Evolutionary conservation across 441 rosid species (phyloP), one percentile per base, ranked within the genome.

Genomic region (Iberis amara): DNA sequence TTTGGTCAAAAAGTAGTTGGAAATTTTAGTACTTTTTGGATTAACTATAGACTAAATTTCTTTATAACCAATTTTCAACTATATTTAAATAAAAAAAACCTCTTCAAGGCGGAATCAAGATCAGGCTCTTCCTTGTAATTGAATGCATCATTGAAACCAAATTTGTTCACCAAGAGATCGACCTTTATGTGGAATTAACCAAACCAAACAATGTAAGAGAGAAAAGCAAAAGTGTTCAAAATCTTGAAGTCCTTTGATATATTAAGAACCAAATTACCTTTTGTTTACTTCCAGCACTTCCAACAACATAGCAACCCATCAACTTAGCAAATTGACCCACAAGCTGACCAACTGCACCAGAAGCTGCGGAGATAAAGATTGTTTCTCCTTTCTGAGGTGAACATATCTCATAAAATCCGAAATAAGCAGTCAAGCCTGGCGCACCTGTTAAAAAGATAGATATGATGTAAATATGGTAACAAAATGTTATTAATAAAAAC

Each of bases 381-480:
- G 27, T 55, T 18, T 75, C 80, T 52, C 72, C 70, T 62, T 66
- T 66, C 59, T 73, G 68, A 4, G 80, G 77, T 11, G 73, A 47
- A 35, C 68, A 73, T 6, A 75, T 36, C 59, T 73, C 75, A n/a
- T 38, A 64, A 13, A 73, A 61, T 2, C 80, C 80, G n/a, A 37
- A 65, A 52, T 55, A 75, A 18, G 78, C 80, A 39, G 80, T 66
- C 32, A 73, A 11, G 3, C 73, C 78, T 2, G 75, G 51, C 73
- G 68, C 61, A 9, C 75, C 76, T 73, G 36, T 24, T 38, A 1
- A 43, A 24, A 11, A 47, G 11, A 32, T 10, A 37, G 42, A 4
- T 21, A 7, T n/a, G n/a, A n/a, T n/a, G n/a, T n/a, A n/a, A n/a
- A n/a, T n/a, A n/a, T n/a, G n/a, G n/a, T n/a, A n/a, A n/a, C n/a